phyloP scores from a whole-genome alignment of 2,329 filamentous ascomycete species.

The Ophiostoma ulmi region DNA sequence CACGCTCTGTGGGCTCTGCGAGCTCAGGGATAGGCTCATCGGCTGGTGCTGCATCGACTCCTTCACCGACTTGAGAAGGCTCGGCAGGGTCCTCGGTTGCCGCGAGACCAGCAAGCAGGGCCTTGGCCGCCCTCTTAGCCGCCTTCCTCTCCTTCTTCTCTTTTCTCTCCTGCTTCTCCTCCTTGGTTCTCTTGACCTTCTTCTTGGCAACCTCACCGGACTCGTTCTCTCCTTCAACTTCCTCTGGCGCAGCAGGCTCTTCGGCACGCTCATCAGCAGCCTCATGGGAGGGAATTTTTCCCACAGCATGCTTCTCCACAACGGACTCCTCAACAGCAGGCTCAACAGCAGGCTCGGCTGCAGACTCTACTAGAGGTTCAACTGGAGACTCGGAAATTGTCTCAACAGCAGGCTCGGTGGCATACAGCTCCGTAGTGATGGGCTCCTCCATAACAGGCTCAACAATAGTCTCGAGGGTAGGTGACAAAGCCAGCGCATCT shows the following conservation, averaged over 20 bases:
- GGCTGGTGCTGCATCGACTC: neutral
- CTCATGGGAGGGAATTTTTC: neutral
- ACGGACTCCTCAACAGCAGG: neutral
- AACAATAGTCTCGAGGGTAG: neutral
- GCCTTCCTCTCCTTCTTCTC: slow-evolving; percentile 13
- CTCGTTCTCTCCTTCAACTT: neutral
- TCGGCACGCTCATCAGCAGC: neutral
- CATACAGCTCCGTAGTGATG: too few relatives aligned
- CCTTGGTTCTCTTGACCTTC: neutral
- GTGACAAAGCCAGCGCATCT: neutral
- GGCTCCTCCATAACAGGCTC: neutral
- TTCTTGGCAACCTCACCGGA: neutral
- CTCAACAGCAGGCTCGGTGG: neutral
- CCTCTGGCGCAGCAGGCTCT: neutral
- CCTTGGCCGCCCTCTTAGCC: slow-evolving; percentile 9
- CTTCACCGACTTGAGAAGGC: neutral
- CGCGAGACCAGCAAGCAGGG: neutral
- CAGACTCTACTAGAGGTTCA: too few relatives aligned
- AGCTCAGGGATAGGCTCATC: neutral
- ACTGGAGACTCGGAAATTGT: too few relatives aligned
- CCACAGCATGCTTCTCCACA: neutral
- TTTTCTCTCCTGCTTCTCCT: slow-evolving; percentile 3
- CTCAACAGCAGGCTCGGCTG: neutral
- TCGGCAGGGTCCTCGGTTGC: neutral
- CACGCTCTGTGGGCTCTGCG: neutral